Evolutionary conservation across 345 rosid genomes (phyloP), one percentile per base, ranked within the genome.

Genomic region (Arabidopsis arenosa): DNA sequence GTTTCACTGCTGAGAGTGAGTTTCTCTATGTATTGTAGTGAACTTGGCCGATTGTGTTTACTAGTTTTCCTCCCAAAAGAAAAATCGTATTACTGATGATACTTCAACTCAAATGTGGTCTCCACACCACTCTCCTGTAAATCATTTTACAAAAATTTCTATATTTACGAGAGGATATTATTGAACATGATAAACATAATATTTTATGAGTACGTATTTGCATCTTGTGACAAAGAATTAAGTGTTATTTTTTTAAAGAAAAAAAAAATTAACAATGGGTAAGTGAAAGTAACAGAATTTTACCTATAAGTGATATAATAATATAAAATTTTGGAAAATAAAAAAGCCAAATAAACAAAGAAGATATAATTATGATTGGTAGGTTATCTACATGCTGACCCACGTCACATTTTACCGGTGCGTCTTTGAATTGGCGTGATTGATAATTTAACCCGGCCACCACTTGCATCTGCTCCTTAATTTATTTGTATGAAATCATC

Each of bases 341-440:
- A 32, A 47, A 47, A 70, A 51, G 18, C 33, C 33, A 68, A n/a
- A 39, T 53, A 43, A 10, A 52, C 2, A 75, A 41, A 61, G 18
- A 76, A 53, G 13, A 59, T 17, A 41, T 13, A 43, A 35, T 36
- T 69, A 26, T 70, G 80, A 70, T 45, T 63, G 80, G 80, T 76
- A 70, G 75, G 80, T 76, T 63, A 76, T 70, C 75, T 63, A 63
- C 66, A 70, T 33, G 6, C n/a, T 36, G 75, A 70, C 53, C 1
- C 9, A 69, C 33, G 66, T 52, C 68, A 60, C 39, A 44, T 15
- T 39, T 66, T 41, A 75, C 73, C 43, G 66, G 66, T 66, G 30
- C 66, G 39, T 47, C 43, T 47, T 66, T 66, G 23, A 26, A 47
- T 37, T 58, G 68, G 35, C 47, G 74, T 75, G 67, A 18, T 48